Evolutionary conservation across 2,329 filamentous ascomycete genomes (phyloP), one percentile per base, ranked within the genome.

Genomic region (Clonostachys solani): DNA sequence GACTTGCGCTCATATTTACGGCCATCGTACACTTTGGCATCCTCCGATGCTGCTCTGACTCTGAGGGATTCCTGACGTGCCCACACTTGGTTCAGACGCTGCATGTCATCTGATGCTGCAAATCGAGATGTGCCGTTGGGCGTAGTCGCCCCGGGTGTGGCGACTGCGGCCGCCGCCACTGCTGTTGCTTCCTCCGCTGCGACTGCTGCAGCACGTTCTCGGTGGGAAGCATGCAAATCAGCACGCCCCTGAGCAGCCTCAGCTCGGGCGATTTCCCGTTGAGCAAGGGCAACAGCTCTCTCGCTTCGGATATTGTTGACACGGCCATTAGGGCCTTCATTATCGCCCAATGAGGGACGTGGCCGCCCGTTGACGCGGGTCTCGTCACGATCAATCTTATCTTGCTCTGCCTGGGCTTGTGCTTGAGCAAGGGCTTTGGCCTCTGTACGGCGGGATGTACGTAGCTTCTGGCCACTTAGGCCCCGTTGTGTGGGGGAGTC

Each of bases 1-100:
- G 72, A 61, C 63, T 83, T 84, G 46, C 80, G 74, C 61, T 83
- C 79, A 53, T 85, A 86, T 59, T 80, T 83, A 57, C 83, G 65
- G 19, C 80, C 81, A 23, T 72, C 71, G 54, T 80, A 75, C 15
- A 80, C 74, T 61, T 80, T 84, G 46, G 75, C 72, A 18, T 81
- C 76, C 15, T 81, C 72, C 10, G 66, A 60, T 4, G 63, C 68
- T 7, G 63, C 63, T 35, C 66, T 67, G 46, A 72, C 62, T 4
- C 74, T 66, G 10, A 73, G 62, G 3, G 67, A 67, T 56, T 81
- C 78, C 51, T 82, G 77, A 2, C 71, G 66, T 0, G 67, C 71
- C 79, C 79, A 83, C 1, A 82, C 71, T 50, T 73, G 72, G 52
- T 81, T 78, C 18, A 82, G 67, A 3, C 76, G 69, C 45, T 72